phyloP scores from a whole-genome alignment of 1,139 yeast genomes.

The Diutina neorugosa region DNA sequence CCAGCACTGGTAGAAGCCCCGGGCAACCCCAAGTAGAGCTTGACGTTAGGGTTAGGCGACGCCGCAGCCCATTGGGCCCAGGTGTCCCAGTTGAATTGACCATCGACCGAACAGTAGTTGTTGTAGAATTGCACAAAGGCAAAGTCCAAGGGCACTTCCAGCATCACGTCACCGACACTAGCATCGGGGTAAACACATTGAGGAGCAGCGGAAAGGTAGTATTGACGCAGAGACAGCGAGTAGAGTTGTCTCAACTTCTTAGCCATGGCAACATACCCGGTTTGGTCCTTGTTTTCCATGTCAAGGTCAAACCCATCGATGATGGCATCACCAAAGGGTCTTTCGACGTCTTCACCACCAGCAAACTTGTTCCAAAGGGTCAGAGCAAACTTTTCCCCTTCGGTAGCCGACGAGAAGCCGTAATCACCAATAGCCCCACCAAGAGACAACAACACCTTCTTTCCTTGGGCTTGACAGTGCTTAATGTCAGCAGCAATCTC shows the following conservation, averaged over 20 bases:
- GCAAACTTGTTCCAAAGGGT: slow-evolving; percentile 82
- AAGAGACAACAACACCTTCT: slow-evolving; percentile 64
- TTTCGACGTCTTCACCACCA: slow-evolving; percentile 46
- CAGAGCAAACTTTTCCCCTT: slow-evolving; percentile 59
- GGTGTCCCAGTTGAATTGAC: slow-evolving; percentile 67
- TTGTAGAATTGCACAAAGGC: slow-evolving; percentile 91
- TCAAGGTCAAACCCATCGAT: slow-evolving; percentile 38
- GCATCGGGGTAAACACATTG: slow-evolving; percentile 93
- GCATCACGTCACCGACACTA: slow-evolving; percentile 58
- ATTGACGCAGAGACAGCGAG: slow-evolving; percentile 42
- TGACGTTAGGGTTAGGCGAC: slow-evolving; percentile 59
- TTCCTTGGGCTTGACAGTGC: slow-evolving; percentile 71
- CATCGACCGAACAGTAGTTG: slow-evolving; percentile 60
- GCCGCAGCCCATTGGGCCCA: slow-evolving; percentile 65
- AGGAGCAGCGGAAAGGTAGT: slow-evolving; percentile 87
- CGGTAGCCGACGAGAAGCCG: slow-evolving; percentile 52
- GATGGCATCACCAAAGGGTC: slow-evolving; percentile 61
- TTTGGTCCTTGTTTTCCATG: slow-evolving; percentile 29
- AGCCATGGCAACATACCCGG: slow-evolving; percentile 54
- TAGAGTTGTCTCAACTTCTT: slow-evolving; percentile 47
- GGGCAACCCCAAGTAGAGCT: slow-evolving; percentile 63
- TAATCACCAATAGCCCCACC: slow-evolving; percentile 84
- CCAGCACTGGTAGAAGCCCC: slow-evolving; percentile 30
- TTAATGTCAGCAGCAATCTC: slow-evolving; percentile 59
- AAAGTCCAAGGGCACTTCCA: slow-evolving; percentile 58